Conservation (phyloP, 305 asterid species). For the Striga hermonthica region DNA sequence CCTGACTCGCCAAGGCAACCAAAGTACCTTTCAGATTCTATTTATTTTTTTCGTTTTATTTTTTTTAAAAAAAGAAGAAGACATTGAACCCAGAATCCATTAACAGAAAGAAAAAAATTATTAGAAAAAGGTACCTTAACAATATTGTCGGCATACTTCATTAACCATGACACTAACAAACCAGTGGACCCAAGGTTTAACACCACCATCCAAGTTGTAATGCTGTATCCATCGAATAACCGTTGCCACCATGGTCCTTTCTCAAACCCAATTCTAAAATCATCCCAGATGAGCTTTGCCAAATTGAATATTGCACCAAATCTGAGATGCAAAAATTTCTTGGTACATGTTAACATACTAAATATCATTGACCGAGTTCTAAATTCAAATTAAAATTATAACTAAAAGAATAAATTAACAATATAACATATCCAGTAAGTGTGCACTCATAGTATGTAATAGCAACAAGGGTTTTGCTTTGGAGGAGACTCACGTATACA, state of each 20-base stretch:
- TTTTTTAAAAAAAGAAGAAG: too few relatives aligned
- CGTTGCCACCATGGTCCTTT: constrained; percentile 95
- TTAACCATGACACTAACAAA: constrained; percentile 88
- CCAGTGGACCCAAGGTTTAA: constrained; percentile 95
- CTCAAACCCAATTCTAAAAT: constrained; percentile 85
- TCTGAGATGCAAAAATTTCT: constrained; percentile 42
- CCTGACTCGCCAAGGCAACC: too few relatives aligned
- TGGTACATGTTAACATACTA: constrained; percentile 27
- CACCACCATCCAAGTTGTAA: constrained; percentile 92
- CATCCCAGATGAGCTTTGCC: constrained; percentile 74
- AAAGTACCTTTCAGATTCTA: too few relatives aligned
- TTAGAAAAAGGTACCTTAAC: constrained; percentile 57
- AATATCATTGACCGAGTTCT: constrained; percentile 19
- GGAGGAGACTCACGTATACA: constrained; percentile 68
- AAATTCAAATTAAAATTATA: constrained; percentile 22
- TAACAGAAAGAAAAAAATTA: too few relatives aligned
- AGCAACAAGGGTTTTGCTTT: constrained; percentile 5
- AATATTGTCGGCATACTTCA: constrained; percentile 97
- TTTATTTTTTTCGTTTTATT: too few relatives aligned
- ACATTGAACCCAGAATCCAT: too few relatives aligned
- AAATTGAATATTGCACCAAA: constrained; percentile 92
- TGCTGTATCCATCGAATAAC: constrained; percentile 66
- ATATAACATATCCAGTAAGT: too few relatives aligned
- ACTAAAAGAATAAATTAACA: not conserved
- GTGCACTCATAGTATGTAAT: not conserved